Evolutionary conservation across 768 basidiomycete genomes (phyloP), one percentile per base, ranked within the genome.

Genomic region (Royoungia palumana): DNA sequence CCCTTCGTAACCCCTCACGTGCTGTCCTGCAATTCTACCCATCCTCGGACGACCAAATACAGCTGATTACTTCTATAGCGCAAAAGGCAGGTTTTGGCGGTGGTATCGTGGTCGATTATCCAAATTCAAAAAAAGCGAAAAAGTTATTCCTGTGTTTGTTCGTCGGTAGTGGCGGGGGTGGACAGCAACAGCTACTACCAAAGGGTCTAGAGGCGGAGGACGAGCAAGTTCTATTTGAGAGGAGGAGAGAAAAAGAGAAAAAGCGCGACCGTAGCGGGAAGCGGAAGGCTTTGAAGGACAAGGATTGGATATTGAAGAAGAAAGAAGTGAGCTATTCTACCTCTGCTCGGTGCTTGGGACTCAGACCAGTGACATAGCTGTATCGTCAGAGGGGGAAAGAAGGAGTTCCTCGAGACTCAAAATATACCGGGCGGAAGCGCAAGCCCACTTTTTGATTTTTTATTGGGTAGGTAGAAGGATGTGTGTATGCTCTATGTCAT

Each of bases 1-100:
- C 87, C 10, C 79, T 95, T 24, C 79, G 85, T 42, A 91, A 89
- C 64, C 90, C 90, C 11, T 86, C 90, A 0, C 80, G 93, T 27
- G 93, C 89, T 4, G 76, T 94, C 19, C 77, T 94, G 53, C 94
- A 96, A 64, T 97, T 99, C 68, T 99, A 99, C 67, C 96, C 96
- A 8, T 87, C 90, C 1, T 91, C 89, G 6, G 96, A 99, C 69
- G 94, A 98, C 63, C 96, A 99, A 70, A 86, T 98, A 59, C 89
- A 90, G 58, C 80, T 99, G 47, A 94, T 98, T 60, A 95, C 94
- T 7, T 85, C 85, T 2, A 85, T 85, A 55, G 96, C 96, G 4
- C 92, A 93, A 62, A 87, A 83, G 59, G 93, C 95, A 7, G 96
- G 96, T 2, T 99, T 99, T 66, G 93, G 94, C 5, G 96, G 96